Evolutionary conservation across 2,329 filamentous ascomycete species (phyloP).

Genomic region (Aspergillus ruber): DNA sequence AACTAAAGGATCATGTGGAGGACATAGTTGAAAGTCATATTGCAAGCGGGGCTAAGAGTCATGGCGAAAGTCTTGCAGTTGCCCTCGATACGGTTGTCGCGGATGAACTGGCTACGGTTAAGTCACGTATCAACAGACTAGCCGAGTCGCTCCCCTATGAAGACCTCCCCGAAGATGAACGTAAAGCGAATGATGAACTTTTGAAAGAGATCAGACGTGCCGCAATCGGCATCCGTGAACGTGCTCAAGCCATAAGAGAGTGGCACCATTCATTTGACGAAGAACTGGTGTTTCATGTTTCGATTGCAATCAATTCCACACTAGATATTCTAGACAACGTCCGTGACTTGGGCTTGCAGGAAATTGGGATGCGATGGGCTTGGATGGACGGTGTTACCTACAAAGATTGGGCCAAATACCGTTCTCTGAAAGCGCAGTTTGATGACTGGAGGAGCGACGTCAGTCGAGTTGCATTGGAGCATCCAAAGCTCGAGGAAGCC

Average conservation of each 20-base stretch:
- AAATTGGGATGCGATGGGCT: constrained; percentile 89
- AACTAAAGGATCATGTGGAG: constrained; percentile 55
- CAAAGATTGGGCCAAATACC: constrained; percentile 94
- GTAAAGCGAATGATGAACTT: constrained; percentile 49
- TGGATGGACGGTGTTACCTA: constrained; percentile 95
- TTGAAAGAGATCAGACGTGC: constrained; percentile 56
- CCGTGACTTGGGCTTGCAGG: constrained; percentile 75
- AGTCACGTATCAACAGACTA: constrained; percentile 56
- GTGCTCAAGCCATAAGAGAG: constrained; percentile 66
- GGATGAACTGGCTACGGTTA: constrained; percentile 59
- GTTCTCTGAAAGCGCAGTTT: constrained; percentile 75
- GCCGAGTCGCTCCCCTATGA: constrained; percentile 53
- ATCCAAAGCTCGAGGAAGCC: constrained; percentile 64
- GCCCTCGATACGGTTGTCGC: constrained; percentile 63
- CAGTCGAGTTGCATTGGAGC: constrained; percentile 65
- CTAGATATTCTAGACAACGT: constrained; percentile 77
- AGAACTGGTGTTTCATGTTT: constrained; percentile 62
- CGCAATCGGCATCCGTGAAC: constrained; percentile 67
- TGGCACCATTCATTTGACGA: constrained; percentile 70
- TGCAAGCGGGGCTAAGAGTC: constrained; percentile 53
- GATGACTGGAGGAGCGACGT: constrained; percentile 80
- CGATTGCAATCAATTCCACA: constrained; percentile 69
- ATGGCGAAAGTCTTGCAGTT: constrained; percentile 48
- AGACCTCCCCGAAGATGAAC: constrained; percentile 46
- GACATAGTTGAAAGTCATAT: constrained; percentile 68